Evolutionary conservation across 2,329 filamentous ascomycete species (phyloP), one percentile per base, ranked within the genome.

Genomic region (Claviceps sp.): DNA sequence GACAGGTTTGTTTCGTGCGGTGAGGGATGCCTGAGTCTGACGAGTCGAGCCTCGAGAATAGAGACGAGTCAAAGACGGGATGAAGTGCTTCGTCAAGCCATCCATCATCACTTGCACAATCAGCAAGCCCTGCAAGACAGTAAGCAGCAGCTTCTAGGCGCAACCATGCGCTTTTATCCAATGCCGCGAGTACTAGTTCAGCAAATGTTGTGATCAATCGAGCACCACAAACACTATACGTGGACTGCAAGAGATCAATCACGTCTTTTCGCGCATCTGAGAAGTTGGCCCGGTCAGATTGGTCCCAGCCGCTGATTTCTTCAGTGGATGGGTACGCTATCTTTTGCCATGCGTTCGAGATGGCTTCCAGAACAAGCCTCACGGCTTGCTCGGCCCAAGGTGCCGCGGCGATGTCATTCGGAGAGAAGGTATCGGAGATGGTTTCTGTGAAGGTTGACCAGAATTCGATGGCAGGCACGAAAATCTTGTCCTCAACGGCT

Each of bases 361-460:
- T 75, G 2, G 79, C 83, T 55, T 80, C 74, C 58, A 82, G 76
- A 20, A 87, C 71, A 37, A 82, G 74, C 7, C 71, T 67, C 48
- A 81, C 73, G 2, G 84, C 81, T 7, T 72, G 65, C 7, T 71
- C 67, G 48, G 84, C 73, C 82, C 84, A 88, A 6, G 66, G 58
- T 2, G 70, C 66, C 5, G 70, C 66, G 4, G 66, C 62, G 4
- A 68, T 67, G 24, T 75, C 71, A n/a, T 72, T 72, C 1, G 75
- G 74, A 55, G 74, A 78, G 46, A 77, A 68, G 9, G 68, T 72
- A 62, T 81, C 85, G 54, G 74, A 78, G 71, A 82, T 73, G 13
- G 79, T 78, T 65, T 89, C 86, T 5, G 86, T 79, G 62, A 84
- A 88, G 1, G 79, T 82, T 18, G 79, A 84, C 87, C 88, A 93